Evolutionary conservation across 441 rosid species (phyloP).

Genomic region (Adansonia madagascariensis): DNA sequence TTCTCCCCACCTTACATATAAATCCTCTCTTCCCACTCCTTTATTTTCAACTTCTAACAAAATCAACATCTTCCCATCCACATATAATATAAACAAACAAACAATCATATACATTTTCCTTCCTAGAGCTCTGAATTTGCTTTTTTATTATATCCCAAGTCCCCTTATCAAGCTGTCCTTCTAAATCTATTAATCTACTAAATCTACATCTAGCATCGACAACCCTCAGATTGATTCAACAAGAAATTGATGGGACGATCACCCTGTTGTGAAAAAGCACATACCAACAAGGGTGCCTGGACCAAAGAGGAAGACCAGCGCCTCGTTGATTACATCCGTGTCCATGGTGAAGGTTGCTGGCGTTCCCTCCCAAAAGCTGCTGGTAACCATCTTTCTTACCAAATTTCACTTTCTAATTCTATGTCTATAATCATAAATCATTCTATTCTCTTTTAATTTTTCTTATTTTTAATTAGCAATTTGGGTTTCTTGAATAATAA

Average conservation of each 20-base stretch:
- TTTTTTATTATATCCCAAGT: neutral
- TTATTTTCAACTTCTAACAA: neutral
- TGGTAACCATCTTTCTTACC: conserved; percentile 37
- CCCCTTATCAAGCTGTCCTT: too few relatives aligned
- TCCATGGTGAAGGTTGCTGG: conserved; percentile 91
- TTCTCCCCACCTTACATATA: conserved; percentile 14
- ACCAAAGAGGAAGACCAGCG: conserved; percentile 89
- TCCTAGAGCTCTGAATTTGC: neutral
- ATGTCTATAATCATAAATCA: neutral
- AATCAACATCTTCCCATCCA: too few relatives aligned
- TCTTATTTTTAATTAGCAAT: neutral
- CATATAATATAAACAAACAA: too few relatives aligned
- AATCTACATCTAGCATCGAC: too few relatives aligned
- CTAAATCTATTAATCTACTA: too few relatives aligned
- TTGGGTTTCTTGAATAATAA: neutral
- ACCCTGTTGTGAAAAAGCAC: conserved; percentile 90
- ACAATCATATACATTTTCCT: too few relatives aligned
- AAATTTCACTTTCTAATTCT: neutral
- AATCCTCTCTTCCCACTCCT: conserved; percentile 14
- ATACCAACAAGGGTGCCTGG: conserved; percentile 94
- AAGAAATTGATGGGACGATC: conserved; percentile 62
- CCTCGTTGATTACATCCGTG: conserved; percentile 67
- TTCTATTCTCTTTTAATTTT: neutral
- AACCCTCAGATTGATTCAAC: neutral
- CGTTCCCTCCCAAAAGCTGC: conserved; percentile 90